These are phyloP conservation scores for Coemansia sp. DNA, from an alignment of 192 early-diverging fungal genomes.

Conservation along the genomic window DNA sequence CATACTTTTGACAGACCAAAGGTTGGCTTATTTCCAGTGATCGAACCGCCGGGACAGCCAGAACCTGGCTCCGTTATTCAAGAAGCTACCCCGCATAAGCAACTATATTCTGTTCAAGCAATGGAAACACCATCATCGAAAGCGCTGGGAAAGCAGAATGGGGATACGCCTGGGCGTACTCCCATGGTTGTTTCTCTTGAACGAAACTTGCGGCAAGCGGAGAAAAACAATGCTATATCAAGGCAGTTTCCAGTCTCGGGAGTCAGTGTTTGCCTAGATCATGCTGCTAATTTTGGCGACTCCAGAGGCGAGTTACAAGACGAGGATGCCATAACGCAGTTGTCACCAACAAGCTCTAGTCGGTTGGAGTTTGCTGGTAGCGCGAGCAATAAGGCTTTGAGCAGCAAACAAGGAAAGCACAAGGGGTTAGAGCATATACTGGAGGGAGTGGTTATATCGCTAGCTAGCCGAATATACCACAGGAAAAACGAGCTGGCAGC, in stretches of 20 bases:
- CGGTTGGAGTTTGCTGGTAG: not conserved
- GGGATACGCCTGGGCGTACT: constrained; percentile 41
- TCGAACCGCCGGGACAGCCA: not conserved
- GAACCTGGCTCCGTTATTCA: not conserved
- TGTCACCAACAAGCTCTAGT: constrained; percentile 27
- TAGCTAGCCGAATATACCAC: constrained; percentile 40
- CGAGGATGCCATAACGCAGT: constrained; percentile 31
- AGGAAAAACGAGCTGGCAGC: constrained; percentile 37
- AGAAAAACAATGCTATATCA: constrained; percentile 23
- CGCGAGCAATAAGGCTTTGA: not conserved
- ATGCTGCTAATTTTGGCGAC: not conserved
- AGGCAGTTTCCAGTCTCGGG: not conserved
- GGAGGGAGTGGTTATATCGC: constrained; percentile 31
- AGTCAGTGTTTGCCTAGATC: not conserved
- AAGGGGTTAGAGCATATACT: constrained; percentile 11
- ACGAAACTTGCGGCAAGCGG: constrained; percentile 34
- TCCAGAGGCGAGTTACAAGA: not conserved
- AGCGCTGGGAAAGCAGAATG: not conserved
- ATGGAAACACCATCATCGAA: constrained; percentile 17
- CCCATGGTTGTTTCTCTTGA: constrained; percentile 48
- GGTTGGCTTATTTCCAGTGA: not conserved
- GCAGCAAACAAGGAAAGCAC: not conserved
- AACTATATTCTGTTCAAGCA: not conserved
- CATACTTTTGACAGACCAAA: not conserved
- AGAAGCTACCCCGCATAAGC: not conserved